Evolutionary conservation across 805 yeast species (phyloP).

Genomic region (Vanderwaltozyma tropicalis): DNA sequence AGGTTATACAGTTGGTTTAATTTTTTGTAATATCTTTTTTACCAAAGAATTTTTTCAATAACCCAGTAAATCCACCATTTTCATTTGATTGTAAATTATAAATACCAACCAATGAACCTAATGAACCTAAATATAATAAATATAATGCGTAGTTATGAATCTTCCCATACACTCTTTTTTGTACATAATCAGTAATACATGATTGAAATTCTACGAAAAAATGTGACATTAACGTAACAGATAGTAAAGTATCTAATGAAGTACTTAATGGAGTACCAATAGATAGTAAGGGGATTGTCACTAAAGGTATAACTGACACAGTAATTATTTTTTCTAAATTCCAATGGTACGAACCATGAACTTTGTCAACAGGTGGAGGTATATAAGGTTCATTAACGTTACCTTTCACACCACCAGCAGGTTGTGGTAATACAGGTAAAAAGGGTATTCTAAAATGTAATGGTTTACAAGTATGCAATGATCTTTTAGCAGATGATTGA

Average conservation of each 20-base stretch:
- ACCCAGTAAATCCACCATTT: slow-evolving; percentile 63
- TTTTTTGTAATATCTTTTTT: not conserved
- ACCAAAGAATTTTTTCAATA: not conserved
- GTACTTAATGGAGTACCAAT: slow-evolving; percentile 53
- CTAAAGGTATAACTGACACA: slow-evolving; percentile 64
- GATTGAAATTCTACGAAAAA: slow-evolving; percentile 79
- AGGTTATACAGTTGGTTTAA: too few species aligned
- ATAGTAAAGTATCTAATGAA: slow-evolving; percentile 59
- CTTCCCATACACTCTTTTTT: slow-evolving; percentile 71
- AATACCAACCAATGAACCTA: slow-evolving; percentile 64
- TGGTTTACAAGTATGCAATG: slow-evolving; percentile 1
- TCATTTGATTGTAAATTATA: slow-evolving; percentile 39
- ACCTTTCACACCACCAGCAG: slow-evolving; percentile 87
- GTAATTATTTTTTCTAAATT: slow-evolving; percentile 70
- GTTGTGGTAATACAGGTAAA: slow-evolving; percentile 59
- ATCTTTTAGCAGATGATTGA: slow-evolving; percentile 1
- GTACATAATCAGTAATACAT: slow-evolving; percentile 89
- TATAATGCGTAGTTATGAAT: slow-evolving; percentile 62
- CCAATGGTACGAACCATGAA: slow-evolving; percentile 91
- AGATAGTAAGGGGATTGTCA: slow-evolving; percentile 62
- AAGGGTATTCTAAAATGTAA: slow-evolving; percentile 28
- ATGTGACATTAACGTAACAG: slow-evolving; percentile 61
- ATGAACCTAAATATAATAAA: slow-evolving; percentile 62
- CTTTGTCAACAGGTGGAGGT: slow-evolving; percentile 49
- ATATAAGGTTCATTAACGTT: slow-evolving; percentile 82